Evolutionary conservation across 495 filamentous ascomycete species (phyloP).

Genomic region (Cercophora newfieldiana): DNA sequence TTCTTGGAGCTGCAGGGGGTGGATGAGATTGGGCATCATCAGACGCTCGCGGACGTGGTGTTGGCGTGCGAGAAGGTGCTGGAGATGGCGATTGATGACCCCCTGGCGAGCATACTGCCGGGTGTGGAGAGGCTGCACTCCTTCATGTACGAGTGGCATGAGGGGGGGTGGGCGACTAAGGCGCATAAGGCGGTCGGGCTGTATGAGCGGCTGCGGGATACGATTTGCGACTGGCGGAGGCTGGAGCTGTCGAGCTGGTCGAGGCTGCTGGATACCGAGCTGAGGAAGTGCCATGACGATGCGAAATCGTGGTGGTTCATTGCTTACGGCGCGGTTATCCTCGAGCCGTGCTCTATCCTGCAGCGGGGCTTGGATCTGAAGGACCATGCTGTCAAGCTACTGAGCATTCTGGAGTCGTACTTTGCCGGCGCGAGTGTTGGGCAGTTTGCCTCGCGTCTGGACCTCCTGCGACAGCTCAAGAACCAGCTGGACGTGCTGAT

Average conservation of each 20-base stretch:
- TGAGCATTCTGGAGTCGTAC: slow-evolving; percentile 72
- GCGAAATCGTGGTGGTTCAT: slow-evolving; percentile 96
- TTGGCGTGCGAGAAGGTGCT: slow-evolving; percentile 70
- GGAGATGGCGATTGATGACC: slow-evolving; percentile 74
- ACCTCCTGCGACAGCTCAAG: slow-evolving; percentile 71
- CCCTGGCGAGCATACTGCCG: slow-evolving; percentile 78
- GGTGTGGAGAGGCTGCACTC: slow-evolving; percentile 81
- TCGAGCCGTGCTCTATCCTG: slow-evolving; percentile 62
- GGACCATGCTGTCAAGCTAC: slow-evolving; percentile 63
- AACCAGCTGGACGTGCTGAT: slow-evolving; percentile 59
- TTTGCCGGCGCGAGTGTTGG: slow-evolving; percentile 72
- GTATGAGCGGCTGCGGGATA: slow-evolving; percentile 72
- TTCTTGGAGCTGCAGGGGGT: slow-evolving; percentile 67
- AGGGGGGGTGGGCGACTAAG: slow-evolving; percentile 72
- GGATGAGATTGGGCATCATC: slow-evolving; percentile 59
- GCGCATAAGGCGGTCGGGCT: slow-evolving; percentile 66
- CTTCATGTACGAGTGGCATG: slow-evolving; percentile 88
- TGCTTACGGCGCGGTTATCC: slow-evolving; percentile 84
- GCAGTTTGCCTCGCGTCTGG: slow-evolving; percentile 72
- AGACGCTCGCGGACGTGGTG: slow-evolving; percentile 71
- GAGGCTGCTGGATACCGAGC: slow-evolving; percentile 82
- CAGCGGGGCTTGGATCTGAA: slow-evolving; percentile 58
- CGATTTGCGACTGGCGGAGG: slow-evolving; percentile 83
- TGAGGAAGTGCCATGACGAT: slow-evolving; percentile 67
- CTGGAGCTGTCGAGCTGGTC: slow-evolving; percentile 92